Evolutionary conservation across 139 green algal genomes (phyloP), one percentile per base, ranked within the genome.

Genomic region (Chlamydomonas incerta): DNA sequence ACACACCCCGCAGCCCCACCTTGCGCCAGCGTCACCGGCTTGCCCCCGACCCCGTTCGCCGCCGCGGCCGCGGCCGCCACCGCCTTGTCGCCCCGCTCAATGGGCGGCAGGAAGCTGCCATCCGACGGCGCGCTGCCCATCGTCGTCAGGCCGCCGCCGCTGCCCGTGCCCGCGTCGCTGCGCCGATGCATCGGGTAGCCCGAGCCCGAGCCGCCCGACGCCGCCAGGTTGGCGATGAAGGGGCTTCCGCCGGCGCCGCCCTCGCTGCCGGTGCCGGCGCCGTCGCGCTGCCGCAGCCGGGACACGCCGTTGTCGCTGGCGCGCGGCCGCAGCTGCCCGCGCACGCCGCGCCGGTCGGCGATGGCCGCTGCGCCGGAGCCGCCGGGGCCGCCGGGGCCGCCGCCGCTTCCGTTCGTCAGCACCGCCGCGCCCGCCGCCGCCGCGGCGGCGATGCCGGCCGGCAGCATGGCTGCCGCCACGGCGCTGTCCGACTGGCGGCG

Each of bases 11-110:
- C 11, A 11, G 8, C 23, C 60, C 18, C n/a, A 83, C 77, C 77
- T 50, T 83, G 77, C 9, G 65, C 63, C 17, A 73, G 9, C 20
- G 77, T 55, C 63, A 83, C 29, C 31, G 76, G 62, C 60, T 83
- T 83, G 63, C 9, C 41, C 8, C 31, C 13, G 47, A n/a, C 26
- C 14, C 4, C 31, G 65, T 74, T 74, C 33, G 34, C 17, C 18
- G 34, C 68, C 65, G 28, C 72, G 28, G 72, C 47, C 28, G 20
- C 72, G 26, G 28, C 6, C 47, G 28, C 9, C 47, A 41, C 2
- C 26, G 47, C 41, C 33, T 23, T 26, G 50, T 14, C n/a, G 50
- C n/a, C 31, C 65, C 65, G 41, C 46, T 50, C 66, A 3, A 28
- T 31, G 63, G 28, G 28, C 29, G 28, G 21, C 63, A 69, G 24